These are phyloP conservation scores for Antrodiella citrinella DNA, from an alignment of 768 basidiomycete species.

Conservation along the genomic window DNA sequence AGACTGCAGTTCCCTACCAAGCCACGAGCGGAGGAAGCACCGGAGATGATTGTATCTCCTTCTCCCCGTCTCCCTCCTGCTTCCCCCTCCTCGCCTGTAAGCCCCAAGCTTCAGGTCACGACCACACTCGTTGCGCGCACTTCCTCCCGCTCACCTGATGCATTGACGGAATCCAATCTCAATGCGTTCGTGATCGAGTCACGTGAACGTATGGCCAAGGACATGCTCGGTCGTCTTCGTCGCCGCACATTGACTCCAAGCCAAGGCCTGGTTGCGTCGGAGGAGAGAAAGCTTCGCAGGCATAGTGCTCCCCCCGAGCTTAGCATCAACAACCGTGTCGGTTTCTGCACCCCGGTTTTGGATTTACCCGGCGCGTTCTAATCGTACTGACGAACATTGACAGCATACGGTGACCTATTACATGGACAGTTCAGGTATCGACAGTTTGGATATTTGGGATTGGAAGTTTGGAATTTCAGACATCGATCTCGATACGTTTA, in stretches of 20 bases:
- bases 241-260: conserved; percentile 41
- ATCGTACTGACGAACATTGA: too few relatives aligned
- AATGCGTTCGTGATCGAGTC: conserved; percentile 34
- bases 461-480: too few relatives aligned
- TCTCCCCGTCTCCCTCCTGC: conserved; percentile 23
- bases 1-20: conserved; percentile 22
- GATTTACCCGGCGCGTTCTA: conserved; percentile 53
- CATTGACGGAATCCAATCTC: conserved; percentile 48
- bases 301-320: conserved; percentile 61
- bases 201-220: conserved; percentile 47
- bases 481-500: too few relatives aligned
- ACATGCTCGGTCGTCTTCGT: conserved; percentile 59
- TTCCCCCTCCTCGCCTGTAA: conserved; percentile 30
- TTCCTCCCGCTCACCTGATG: conserved; percentile 31
- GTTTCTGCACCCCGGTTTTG: conserved; percentile 54
- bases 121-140: conserved; percentile 42
- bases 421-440: too few relatives aligned
- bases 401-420: too few relatives aligned
- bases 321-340: conserved; percentile 37
- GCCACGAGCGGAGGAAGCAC: conserved; percentile 10
- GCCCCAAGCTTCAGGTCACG: conserved; percentile 38
- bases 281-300: conserved; percentile 30
- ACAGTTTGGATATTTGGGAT: too few relatives aligned
- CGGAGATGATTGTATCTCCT: conserved; percentile 14
- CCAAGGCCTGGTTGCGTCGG: conserved; percentile 14